Evolutionary conservation across 1,284 basidiomycete genomes (phyloP), one percentile per base, ranked within the genome.

Genomic region (Pyrrhoderma noxium): DNA sequence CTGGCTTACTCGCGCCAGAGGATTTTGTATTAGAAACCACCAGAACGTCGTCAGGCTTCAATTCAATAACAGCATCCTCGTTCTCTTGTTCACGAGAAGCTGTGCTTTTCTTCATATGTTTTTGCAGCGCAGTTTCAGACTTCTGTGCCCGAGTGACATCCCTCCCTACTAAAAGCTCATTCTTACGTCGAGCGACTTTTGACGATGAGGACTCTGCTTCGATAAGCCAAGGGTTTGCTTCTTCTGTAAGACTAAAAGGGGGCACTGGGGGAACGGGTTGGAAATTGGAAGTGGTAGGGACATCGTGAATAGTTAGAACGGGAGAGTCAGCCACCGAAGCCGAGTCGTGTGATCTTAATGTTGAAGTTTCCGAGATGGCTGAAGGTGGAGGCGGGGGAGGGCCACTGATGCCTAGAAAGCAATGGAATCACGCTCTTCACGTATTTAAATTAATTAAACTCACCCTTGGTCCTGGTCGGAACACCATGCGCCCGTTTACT

Each of bases 51-150:
- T 79, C 71, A 53, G 80, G 61, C 8, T 79, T 75, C 53, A 96
- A 87, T 58, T 93, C 90, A 16, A 95, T 79, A 3, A 68, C 65
- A 0, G 85, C 88, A 57, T 94, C 92, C 37, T 89, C 85, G 54
- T 70, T 70, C 0, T 74, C 76, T 53, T 74, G 77, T 54, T 70
- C 75, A 54, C 71, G 73, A 53, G 77, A 80, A 21, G 77, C 80
- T 4, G 68, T 72, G 8, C 67, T 65, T 59, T 82, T 82, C 58
- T 65, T 68, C 35, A 64, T 67, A 57, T 75, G 71, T 65, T 91
- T 93, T 61, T 82, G 56, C 35, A 93, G 71, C 59, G 79, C 79
- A 62, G 80, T 77, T 55, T 81, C 80, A 1, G 83, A 80, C 64
- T 89, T 90, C 35, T 80, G 74, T 23, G 71, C 65, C 1, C 71